phyloP scores from a whole-genome alignment of 2,329 filamentous ascomycete species.

The Elsinoe perseae region DNA sequence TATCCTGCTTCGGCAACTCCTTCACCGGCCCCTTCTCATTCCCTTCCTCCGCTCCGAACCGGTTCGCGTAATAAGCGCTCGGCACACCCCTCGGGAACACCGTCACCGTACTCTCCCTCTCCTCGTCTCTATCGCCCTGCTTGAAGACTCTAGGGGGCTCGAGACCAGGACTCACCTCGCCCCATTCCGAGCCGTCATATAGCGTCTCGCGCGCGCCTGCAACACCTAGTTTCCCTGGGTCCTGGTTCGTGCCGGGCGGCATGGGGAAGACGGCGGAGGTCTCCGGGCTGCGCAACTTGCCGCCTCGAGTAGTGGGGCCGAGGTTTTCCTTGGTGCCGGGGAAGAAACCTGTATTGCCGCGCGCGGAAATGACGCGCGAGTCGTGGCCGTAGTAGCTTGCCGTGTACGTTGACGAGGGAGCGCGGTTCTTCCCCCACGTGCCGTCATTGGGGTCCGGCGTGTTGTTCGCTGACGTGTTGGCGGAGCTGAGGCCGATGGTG shows the following conservation, averaged over 20 bases:
- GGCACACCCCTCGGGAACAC: conserved; percentile 32
- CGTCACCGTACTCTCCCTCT: conserved; percentile 26
- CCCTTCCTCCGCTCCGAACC: conserved; percentile 3
- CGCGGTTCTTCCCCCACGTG: conserved; percentile 14
- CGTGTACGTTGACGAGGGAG: conserved; percentile 15
- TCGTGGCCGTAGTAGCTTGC: conserved; percentile 22
- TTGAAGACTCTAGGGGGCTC: conserved; percentile 18
- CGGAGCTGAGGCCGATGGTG: conserved; percentile 23
- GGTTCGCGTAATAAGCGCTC: conserved; percentile 26
- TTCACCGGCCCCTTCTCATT: conserved; percentile 1
- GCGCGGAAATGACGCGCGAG: conserved; percentile 25
- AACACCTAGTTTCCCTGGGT: neutral
- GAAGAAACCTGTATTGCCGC: conserved; percentile 48
- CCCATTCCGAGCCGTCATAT: conserved; percentile 12
- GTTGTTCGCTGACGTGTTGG: conserved; percentile 34
- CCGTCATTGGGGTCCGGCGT: conserved; percentile 25
- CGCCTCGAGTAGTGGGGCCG: conserved; percentile 19
- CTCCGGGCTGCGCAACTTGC: neutral
- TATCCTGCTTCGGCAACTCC: conserved; percentile 15
- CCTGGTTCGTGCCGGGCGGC: conserved; percentile 23
- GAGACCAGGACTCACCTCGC: conserved; percentile 4
- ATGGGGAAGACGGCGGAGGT: conserved; percentile 14
- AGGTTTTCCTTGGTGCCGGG: conserved; percentile 28
- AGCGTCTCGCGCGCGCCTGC: neutral
- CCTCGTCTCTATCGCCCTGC: conserved; percentile 9